Evolutionary conservation across 352 stramenopile genomes (phyloP).

Genomic region (Globisporangium yorkense): DNA sequence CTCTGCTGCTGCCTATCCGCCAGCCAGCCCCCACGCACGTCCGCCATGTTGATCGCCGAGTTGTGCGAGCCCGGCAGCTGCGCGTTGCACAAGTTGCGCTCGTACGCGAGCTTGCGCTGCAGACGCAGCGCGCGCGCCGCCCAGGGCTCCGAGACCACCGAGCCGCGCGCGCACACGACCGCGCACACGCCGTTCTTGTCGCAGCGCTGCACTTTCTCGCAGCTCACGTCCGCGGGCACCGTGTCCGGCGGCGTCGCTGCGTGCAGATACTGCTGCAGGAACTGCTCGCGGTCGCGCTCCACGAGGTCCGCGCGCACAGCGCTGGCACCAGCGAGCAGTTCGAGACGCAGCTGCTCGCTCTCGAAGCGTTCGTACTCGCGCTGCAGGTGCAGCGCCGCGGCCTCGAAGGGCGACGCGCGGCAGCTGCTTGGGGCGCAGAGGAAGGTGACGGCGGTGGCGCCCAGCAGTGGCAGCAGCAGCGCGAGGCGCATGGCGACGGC

Average conservation of each 20-base stretch:
- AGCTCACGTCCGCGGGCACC: slow-evolving; percentile 47
- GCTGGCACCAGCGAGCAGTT: slow-evolving; percentile 4
- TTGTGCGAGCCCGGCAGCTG: slow-evolving; percentile 50
- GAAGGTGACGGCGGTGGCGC: too few species aligned
- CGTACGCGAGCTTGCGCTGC: slow-evolving; percentile 40
- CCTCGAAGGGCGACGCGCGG: slow-evolving; percentile 11
- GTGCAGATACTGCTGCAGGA: slow-evolving; percentile 25
- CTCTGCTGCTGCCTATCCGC: too few species aligned
- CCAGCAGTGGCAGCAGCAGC: not conserved
- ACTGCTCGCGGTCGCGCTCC: slow-evolving; percentile 18
- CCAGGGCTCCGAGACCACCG: slow-evolving; percentile 32
- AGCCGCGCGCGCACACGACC: slow-evolving; percentile 40
- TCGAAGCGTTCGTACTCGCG: slow-evolving; percentile 16
- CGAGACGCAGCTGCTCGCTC: slow-evolving; percentile 9
- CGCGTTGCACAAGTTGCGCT: slow-evolving; percentile 42
- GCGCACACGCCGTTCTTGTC: slow-evolving; percentile 46
- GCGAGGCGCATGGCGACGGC: slow-evolving; percentile 1
- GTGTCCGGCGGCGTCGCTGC: slow-evolving; percentile 43
- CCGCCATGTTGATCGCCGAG: slow-evolving; percentile 31
- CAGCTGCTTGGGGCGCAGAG: not conserved
- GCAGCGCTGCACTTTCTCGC: slow-evolving; percentile 43
- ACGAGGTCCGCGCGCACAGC: slow-evolving; percentile 9
- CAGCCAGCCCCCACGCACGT: not conserved
- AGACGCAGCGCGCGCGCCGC: slow-evolving; percentile 23
- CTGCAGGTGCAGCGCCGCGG: slow-evolving; percentile 10